phyloP scores from a whole-genome alignment of 2,329 filamentous ascomycete genomes.

The Cordyceps javanica region DNA sequence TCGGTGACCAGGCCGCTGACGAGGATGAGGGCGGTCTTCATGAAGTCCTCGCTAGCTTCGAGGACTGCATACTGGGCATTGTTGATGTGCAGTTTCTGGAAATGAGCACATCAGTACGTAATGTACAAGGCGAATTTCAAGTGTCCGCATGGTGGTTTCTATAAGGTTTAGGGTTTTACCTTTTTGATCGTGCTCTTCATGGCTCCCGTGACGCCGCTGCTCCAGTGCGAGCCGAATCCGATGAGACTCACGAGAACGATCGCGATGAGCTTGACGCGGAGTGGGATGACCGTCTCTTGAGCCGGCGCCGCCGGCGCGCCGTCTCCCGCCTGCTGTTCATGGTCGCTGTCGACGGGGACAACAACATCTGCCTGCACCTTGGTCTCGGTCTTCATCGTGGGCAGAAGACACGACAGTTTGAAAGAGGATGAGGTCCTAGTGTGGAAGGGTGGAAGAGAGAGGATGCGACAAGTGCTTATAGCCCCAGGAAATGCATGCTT shows the following conservation, averaged over 20 bases:
- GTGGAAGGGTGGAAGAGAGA: neutral
- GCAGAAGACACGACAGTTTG: neutral
- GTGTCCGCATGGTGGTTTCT: fast-evolving
- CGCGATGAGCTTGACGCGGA: slow-evolving; percentile 28
- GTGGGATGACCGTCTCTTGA: slow-evolving; percentile 13
- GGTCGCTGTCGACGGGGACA: neutral
- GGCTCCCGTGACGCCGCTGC: slow-evolving; percentile 52
- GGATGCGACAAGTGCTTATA: neutral
- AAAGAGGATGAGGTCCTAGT: neutral
- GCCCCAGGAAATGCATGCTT: neutral
- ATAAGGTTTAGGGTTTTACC: slow-evolving; percentile 17
- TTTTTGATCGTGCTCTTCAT: slow-evolving; percentile 58
- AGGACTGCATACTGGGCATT: slow-evolving; percentile 55
- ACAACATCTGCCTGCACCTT: neutral
- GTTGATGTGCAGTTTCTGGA: slow-evolving; percentile 47
- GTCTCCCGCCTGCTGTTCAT: neutral
- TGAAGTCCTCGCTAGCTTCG: slow-evolving; percentile 56
- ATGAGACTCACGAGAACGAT: slow-evolving; percentile 47
- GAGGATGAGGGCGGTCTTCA: slow-evolving; percentile 51
- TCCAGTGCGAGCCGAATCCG: slow-evolving; percentile 56
- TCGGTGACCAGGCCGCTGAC: slow-evolving; percentile 51
- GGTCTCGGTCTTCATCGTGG: neutral
- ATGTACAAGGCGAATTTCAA: neutral
- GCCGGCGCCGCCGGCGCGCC: neutral
- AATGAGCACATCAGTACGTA: neutral